Evolutionary conservation across 2,329 filamentous ascomycete species (phyloP).

Genomic region (Dactylellina leptospora): DNA sequence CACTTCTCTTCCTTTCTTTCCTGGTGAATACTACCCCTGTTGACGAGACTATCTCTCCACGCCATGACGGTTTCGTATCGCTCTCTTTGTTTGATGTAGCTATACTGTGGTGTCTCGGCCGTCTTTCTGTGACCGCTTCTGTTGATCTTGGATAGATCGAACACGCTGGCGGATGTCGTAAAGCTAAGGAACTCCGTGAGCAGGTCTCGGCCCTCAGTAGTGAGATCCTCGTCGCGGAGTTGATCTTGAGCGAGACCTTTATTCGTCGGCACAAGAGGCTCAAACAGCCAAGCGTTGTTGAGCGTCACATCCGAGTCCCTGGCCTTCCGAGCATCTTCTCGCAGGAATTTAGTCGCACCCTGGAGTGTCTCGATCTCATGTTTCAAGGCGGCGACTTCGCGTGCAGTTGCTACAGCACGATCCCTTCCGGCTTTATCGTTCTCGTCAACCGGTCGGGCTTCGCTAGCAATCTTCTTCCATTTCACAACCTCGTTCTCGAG

Average conservation of each 20-base stretch:
- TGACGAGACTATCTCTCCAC: constrained; percentile 59
- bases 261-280: constrained; percentile 66
- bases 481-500: constrained; percentile 74
- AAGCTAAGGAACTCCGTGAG: constrained; percentile 73
- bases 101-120: constrained; percentile 71
- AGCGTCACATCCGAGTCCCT: constrained; percentile 69
- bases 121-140: constrained; percentile 74
- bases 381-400: constrained; percentile 77
- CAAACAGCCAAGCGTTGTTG: constrained; percentile 71
- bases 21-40: constrained; percentile 43
- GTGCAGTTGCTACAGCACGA: constrained; percentile 73
- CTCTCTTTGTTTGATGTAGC: constrained; percentile 72
- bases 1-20: constrained; percentile 48
- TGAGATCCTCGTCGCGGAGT: constrained; percentile 65
- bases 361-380: constrained; percentile 73
- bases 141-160: constrained; percentile 68
- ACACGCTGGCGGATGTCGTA: constrained; percentile 67
- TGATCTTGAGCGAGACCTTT: constrained; percentile 59
- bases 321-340: constrained; percentile 68
- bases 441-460: constrained; percentile 68
- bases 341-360: constrained; percentile 72
- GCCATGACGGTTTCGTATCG: constrained; percentile 67
- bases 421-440: constrained; percentile 70
- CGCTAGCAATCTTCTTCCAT: constrained; percentile 75
- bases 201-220: constrained; percentile 71